Conservation (phyloP, 306 rosid species). For the Cicer chorassanicum region DNA sequence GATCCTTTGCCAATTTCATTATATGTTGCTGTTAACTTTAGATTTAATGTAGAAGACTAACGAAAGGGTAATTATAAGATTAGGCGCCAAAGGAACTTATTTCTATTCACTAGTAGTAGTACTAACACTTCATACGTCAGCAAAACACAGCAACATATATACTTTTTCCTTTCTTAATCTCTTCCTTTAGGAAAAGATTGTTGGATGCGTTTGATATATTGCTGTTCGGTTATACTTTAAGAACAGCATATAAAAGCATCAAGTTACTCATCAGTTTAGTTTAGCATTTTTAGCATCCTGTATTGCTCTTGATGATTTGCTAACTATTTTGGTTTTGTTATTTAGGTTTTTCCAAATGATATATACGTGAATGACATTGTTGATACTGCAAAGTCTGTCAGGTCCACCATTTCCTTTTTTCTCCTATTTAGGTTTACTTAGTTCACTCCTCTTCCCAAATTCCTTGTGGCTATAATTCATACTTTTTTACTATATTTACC, state of each 20-base stretch:
- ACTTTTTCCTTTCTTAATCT: slow-evolving; percentile 16
- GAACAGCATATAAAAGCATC: slow-evolving; percentile 5
- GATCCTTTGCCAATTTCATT: slow-evolving; percentile 13
- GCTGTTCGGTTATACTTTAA: slow-evolving; percentile 27
- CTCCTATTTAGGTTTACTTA: not conserved
- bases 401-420: slow-evolving; percentile 57
- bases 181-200: slow-evolving; percentile 3
- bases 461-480: slow-evolving; percentile 27
- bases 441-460: not conserved
- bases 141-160: slow-evolving; percentile 30
- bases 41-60: slow-evolving; percentile 18
- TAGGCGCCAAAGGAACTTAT: slow-evolving; percentile 13
- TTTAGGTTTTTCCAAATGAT: slow-evolving; percentile 84
- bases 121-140: slow-evolving; percentile 1
- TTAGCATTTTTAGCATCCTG: not conserved
- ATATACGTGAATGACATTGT: slow-evolving; percentile 66
- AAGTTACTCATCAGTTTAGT: slow-evolving; percentile 18
- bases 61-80: slow-evolving; percentile 17
- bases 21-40: slow-evolving; percentile 5
- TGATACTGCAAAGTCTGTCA: slow-evolving; percentile 64
- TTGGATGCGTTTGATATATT: slow-evolving; percentile 27
- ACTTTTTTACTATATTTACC: slow-evolving; percentile 25
- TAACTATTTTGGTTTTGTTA: slow-evolving; percentile 41
- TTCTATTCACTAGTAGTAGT: slow-evolving; percentile 18
- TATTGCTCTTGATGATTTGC: slow-evolving; percentile 36